phyloP scores from a whole-genome alignment of 495 filamentous ascomycete species.

The Trichoderma asperelloides region DNA sequence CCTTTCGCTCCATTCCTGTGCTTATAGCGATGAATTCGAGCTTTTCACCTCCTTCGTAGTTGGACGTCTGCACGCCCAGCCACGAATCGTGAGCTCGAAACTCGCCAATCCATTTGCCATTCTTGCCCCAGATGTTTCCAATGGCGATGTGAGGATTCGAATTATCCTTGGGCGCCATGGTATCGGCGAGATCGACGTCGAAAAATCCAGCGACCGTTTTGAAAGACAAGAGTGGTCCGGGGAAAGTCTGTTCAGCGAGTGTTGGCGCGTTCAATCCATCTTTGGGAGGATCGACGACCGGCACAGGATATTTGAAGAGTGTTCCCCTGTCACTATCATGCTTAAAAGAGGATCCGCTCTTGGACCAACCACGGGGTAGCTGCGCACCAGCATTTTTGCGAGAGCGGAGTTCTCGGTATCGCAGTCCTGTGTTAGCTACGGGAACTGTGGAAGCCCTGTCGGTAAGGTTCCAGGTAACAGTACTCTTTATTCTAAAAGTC shows the following conservation, averaged over 20 bases:
- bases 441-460: slow-evolving; percentile 8
- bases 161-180: not conserved
- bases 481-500: slow-evolving; percentile 9
- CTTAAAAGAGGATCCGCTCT: not conserved
- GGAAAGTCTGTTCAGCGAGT: not conserved
- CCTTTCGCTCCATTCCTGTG: slow-evolving; percentile 10
- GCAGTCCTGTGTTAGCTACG: slow-evolving; percentile 8
- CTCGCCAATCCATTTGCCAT: slow-evolving; percentile 3
- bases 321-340: slow-evolving; percentile 10
- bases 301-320: slow-evolving; percentile 10
- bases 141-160: slow-evolving; percentile 5
- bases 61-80: slow-evolving; percentile 11
- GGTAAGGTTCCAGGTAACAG: not conserved
- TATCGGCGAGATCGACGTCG: slow-evolving; percentile 10
- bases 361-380: slow-evolving; percentile 10
- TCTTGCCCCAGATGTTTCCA: slow-evolving; percentile 11
- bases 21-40: slow-evolving; percentile 13
- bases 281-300: slow-evolving; percentile 3
- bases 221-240: slow-evolving; percentile 11
- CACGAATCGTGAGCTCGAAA: slow-evolving; percentile 11
- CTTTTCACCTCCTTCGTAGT: slow-evolving; percentile 12
- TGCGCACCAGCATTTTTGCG: slow-evolving; percentile 2
- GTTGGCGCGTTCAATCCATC: slow-evolving; percentile 1
- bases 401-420: slow-evolving; percentile 7
- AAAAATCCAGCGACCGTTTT: slow-evolving; percentile 5